Percentiles rank a stretch among this genome's conserved stretches.
phyloP scores from a whole-genome alignment of 768 basidiomycete species.

The Coprinellus aureogranulatus region DNA sequence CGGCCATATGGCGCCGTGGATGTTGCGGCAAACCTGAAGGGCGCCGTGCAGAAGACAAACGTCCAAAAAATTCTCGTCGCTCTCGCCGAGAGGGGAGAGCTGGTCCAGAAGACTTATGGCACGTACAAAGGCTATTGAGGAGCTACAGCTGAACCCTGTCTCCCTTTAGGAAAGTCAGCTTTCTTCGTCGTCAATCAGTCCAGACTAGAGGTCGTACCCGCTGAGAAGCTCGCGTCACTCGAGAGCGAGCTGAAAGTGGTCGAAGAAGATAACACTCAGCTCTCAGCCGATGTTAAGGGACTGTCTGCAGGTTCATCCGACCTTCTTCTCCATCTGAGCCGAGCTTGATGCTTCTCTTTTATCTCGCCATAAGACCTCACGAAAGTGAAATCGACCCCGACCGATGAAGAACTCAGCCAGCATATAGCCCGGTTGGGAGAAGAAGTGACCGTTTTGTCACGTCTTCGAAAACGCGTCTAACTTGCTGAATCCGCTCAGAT shows the following conservation, averaged over 20 bases:
- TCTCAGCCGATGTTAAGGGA: slow-evolving; percentile 51
- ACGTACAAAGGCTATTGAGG: slow-evolving; percentile 14
- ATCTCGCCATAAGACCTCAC: slow-evolving; percentile 51
- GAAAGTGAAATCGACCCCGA: slow-evolving; percentile 63
- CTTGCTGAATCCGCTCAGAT: slow-evolving; percentile 38
- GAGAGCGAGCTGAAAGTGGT: slow-evolving; percentile 56
- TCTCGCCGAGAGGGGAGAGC: slow-evolving; percentile 81
- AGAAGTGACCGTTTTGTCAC: slow-evolving; percentile 40
- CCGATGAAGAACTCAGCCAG: slow-evolving; percentile 60
- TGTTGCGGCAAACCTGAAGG: slow-evolving; percentile 87
- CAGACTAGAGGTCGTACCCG: slow-evolving; percentile 61
- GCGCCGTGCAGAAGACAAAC: slow-evolving; percentile 78
- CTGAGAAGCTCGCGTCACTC: slow-evolving; percentile 58
- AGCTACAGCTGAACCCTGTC: slow-evolving; percentile 10
- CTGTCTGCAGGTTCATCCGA: slow-evolving; percentile 9
- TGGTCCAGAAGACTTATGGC: slow-evolving; percentile 86
- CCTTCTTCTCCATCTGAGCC: slow-evolving; percentile 7
- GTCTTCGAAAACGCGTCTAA: slow-evolving; percentile 2
- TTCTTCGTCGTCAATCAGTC: slow-evolving; percentile 87
- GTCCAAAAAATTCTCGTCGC: slow-evolving; percentile 80
- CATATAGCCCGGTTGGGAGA: slow-evolving; percentile 51
- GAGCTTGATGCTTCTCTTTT: neutral
- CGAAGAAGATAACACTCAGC: slow-evolving; percentile 57
- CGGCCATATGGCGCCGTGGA: slow-evolving; percentile 93
- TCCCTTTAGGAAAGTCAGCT: slow-evolving; percentile 67